Evolutionary conservation across 2,329 filamentous ascomycete species (phyloP).

Genomic region (Ophiostoma tasmaniense): DNA sequence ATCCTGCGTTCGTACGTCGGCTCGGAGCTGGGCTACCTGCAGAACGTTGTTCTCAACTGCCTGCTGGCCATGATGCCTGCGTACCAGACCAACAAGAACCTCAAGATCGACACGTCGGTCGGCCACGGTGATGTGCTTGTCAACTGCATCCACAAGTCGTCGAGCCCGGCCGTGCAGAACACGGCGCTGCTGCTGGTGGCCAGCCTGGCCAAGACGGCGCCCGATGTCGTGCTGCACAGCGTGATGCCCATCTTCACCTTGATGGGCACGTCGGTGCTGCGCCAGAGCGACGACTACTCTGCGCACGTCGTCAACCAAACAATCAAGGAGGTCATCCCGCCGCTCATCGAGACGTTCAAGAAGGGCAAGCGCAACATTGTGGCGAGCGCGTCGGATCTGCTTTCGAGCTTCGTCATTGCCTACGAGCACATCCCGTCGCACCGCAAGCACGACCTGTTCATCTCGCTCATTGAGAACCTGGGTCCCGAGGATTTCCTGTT

Average conservation of each 20-base stretch:
- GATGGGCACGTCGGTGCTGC: constrained; percentile 84
- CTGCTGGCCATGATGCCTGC: constrained; percentile 76
- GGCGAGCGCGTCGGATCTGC: constrained; percentile 74
- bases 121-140: constrained; percentile 87
- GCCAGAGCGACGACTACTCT: constrained; percentile 93
- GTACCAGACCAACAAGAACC: constrained; percentile 52
- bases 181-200: constrained; percentile 81
- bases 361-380: constrained; percentile 71
- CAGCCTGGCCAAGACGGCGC: constrained; percentile 74
- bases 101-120: constrained; percentile 66
- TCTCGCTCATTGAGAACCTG: constrained; percentile 74
- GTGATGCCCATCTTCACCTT: constrained; percentile 99
- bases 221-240: constrained; percentile 86
- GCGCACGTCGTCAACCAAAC: constrained; percentile 93
- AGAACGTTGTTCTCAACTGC: constrained; percentile 74
- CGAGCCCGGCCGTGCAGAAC: constrained; percentile 90
- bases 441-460: constrained; percentile 72
- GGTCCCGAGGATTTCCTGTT: constrained; percentile 82
- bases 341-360: constrained; percentile 75
- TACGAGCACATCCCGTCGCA: constrained; percentile 94
- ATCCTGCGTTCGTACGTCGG: constrained; percentile 72
- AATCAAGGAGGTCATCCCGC: constrained; percentile 87
- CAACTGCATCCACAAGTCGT: constrained; percentile 84
- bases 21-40: constrained; percentile 82
- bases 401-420: constrained; percentile 92